These are phyloP conservation scores for Ambrosia hybrid DNA, from an alignment of 140 eudicot species.

Conservation along the genomic window DNA sequence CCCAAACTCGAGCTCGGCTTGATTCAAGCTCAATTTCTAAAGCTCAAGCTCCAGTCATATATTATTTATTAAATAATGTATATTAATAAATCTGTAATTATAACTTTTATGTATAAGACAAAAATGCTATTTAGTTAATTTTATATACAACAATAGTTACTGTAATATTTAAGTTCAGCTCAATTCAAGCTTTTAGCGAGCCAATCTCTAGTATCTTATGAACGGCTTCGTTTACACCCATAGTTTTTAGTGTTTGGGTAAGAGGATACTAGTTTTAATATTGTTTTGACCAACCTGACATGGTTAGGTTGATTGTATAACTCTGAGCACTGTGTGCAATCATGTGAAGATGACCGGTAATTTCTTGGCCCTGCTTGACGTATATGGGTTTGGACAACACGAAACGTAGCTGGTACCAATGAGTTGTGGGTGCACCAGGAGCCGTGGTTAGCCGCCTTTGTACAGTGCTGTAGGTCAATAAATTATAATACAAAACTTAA, in stretches of 20 bases:
- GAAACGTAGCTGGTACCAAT: conserved; percentile 96
- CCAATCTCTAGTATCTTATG: no score
- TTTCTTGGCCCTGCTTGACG: conserved; percentile 97
- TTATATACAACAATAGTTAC: no score
- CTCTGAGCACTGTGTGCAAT: conserved; percentile 97
- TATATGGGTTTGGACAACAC: conserved; percentile 86
- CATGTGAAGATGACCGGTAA: conserved; percentile 82
- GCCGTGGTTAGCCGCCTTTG: conserved; percentile 98
- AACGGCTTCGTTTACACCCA: no score
- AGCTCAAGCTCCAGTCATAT: no score
- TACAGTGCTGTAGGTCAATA: conserved; percentile 54
- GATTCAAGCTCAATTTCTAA: no score
- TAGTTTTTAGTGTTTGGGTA: not conserved
- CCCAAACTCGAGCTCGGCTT: no score
- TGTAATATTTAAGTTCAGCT: no score
- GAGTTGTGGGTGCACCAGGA: conserved; percentile 98
- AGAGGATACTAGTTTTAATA: not conserved
- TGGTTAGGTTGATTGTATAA: conserved; percentile 76
- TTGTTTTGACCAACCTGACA: conserved; percentile 65
- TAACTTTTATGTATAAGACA: no score
- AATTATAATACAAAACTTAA: not conserved
- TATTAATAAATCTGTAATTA: no score
- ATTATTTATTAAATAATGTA: no score
- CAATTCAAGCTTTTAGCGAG: no score
- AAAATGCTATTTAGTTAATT: no score